These are phyloP conservation scores for Leucaena leucocephala DNA, from an alignment of 306 rosid genomes.

Conservation along the genomic window DNA sequence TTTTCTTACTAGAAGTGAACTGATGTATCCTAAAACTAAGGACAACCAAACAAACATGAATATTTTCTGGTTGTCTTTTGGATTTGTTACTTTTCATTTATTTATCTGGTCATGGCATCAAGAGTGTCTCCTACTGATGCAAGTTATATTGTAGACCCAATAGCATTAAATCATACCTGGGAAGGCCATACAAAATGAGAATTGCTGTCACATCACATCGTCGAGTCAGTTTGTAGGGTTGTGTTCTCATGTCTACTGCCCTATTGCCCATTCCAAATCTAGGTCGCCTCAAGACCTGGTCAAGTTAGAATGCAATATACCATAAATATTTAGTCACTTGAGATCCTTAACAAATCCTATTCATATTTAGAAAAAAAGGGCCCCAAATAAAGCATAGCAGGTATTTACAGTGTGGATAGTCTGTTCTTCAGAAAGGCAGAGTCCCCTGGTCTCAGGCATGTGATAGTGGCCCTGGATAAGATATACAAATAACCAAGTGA, in stretches of 20 bases:
- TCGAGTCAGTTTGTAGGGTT: constrained; percentile 69
- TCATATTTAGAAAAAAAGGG: neutral
- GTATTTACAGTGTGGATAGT: constrained; percentile 46
- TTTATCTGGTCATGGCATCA: constrained; percentile 8
- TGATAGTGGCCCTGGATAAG: constrained; percentile 57
- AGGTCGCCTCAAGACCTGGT: constrained; percentile 52
- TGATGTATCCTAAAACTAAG: neutral
- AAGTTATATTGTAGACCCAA: constrained; percentile 10
- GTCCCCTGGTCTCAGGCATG: constrained; percentile 65
- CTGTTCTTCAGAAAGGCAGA: constrained; percentile 61
- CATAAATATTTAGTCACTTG: constrained; percentile 47
- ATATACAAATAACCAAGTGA: constrained; percentile 18
- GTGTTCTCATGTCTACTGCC: constrained; percentile 45
- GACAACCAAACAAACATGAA: neutral
- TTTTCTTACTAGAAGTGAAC: neutral
- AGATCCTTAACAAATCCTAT: constrained; percentile 13
- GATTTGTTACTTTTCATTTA: constrained; percentile 3
- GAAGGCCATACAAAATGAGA: constrained; percentile 88
- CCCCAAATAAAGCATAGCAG: constrained; percentile 11
- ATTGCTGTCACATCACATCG: constrained; percentile 97
- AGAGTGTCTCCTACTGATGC: neutral
- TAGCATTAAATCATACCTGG: constrained; percentile 60
- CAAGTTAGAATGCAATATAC: constrained; percentile 38
- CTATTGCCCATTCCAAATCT: constrained; percentile 48
- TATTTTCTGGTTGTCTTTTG: constrained; percentile 1